Evolutionary conservation across 2,329 filamentous ascomycete species (phyloP).

Genomic region (Aspergillus hiratsukae): DNA sequence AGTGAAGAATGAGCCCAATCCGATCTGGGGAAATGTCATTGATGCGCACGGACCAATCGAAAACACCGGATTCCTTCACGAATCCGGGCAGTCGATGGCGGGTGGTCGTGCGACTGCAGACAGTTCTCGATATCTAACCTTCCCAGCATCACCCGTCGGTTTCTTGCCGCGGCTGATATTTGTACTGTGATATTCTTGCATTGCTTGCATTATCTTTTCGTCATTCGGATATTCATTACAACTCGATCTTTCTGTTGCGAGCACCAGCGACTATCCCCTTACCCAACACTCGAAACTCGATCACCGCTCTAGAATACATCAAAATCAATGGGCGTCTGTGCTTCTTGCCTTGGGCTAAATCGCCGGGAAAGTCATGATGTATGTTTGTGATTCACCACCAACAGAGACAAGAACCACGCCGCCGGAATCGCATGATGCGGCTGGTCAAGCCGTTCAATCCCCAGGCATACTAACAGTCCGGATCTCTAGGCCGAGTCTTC

Average conservation of each 20-base stretch:
- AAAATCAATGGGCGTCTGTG: conserved; percentile 41
- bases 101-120: not conserved
- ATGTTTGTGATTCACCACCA: conserved; percentile 5
- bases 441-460: conserved; percentile 5
- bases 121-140: not conserved
- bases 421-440: conserved; percentile 3
- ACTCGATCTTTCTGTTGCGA: not conserved
- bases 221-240: not conserved
- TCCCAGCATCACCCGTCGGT: conserved; percentile 12
- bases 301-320: not conserved
- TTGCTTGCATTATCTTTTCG: not conserved
- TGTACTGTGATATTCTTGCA: not conserved
- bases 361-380: conserved; percentile 38
- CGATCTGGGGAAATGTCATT: conserved; percentile 1
- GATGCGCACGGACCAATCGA: conserved; percentile 12
- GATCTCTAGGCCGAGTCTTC: conserved; percentile 36
- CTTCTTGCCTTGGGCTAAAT: conserved; percentile 39
- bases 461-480: conserved; percentile 4
- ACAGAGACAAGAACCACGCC: conserved; percentile 5
- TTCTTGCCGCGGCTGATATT: not conserved
- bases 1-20: not conserved
- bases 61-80: not conserved
- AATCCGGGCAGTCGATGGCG: not conserved
- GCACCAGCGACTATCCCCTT: too few species aligned
- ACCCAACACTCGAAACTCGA: not conserved